Conservation (phyloP, 148 eudicot genomes). For the Spergularia marina region DNA sequence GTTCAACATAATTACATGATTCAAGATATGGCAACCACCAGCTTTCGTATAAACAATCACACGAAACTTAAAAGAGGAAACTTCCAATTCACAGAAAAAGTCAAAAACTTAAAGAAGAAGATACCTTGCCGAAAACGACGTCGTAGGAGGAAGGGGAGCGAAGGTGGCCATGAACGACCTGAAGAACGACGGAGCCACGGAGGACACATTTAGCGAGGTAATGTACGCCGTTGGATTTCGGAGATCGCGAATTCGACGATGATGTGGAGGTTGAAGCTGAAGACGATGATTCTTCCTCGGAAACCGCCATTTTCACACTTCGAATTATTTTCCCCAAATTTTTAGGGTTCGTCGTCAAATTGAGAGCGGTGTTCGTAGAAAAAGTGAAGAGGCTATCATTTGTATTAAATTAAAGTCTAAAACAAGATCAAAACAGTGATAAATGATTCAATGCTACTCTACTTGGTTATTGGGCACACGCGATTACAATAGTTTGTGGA, state of each 20-base stretch:
- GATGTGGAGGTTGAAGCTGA: conserved; percentile 40
- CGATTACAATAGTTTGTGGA: too few species aligned
- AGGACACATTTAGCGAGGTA: conserved; percentile 82
- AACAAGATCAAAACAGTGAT: too few species aligned
- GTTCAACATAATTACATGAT: too few species aligned
- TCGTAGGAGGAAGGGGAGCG: conserved; percentile 76
- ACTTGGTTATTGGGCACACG: too few species aligned
- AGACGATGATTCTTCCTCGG: conserved; percentile 75
- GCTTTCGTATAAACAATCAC: background rate
- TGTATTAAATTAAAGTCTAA: too few species aligned
- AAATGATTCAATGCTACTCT: too few species aligned
- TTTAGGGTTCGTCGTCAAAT: conserved; percentile 25
- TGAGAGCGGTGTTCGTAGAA: background rate
- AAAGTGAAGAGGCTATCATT: too few species aligned
- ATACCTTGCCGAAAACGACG: conserved; percentile 78
- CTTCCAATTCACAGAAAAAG: background rate
- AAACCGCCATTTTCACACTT: conserved; percentile 54
- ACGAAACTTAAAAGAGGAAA: background rate
- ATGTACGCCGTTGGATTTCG: conserved; percentile 40
- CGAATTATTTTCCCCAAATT: background rate
- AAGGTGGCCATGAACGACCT: conserved; percentile 68
- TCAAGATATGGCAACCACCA: too few species aligned
- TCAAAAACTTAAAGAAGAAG: background rate
- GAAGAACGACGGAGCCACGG: conserved; percentile 77
- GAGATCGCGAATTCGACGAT: conserved; percentile 43